phyloP scores from a whole-genome alignment of 345 rosid genomes.

The Cochlearia excelsa region DNA sequence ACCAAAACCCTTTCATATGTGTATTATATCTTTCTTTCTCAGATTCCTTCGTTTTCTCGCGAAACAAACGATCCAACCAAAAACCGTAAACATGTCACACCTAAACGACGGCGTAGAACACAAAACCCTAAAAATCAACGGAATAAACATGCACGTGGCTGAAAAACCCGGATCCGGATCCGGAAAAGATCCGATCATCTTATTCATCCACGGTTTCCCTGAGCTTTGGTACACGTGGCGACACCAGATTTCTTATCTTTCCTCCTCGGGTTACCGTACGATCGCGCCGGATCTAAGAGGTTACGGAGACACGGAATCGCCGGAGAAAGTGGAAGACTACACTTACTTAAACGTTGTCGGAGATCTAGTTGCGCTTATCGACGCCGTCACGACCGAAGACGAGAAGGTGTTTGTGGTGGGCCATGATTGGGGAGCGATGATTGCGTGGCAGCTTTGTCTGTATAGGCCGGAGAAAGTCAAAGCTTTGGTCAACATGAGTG shows the following conservation, averaged over 20 bases:
- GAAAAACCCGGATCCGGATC: constrained; percentile 48
- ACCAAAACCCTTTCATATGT: no score
- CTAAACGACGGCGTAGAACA: constrained; percentile 57
- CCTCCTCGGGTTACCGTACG: constrained; percentile 65
- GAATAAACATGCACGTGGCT: constrained; percentile 72
- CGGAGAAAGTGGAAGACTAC: constrained; percentile 44
- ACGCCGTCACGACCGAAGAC: constrained; percentile 39
- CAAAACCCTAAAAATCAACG: constrained; percentile 52
- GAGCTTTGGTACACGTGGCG: constrained; percentile 88
- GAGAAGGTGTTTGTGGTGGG: constrained; percentile 59
- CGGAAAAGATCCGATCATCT: constrained; percentile 42
- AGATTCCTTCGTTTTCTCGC: constrained; percentile 16
- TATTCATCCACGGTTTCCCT: constrained; percentile 82
- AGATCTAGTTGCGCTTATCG: constrained; percentile 49
- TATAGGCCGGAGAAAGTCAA: constrained; percentile 63
- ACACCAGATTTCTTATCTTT: constrained; percentile 64
- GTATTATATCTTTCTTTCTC: background rate
- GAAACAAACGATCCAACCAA: constrained; percentile 1
- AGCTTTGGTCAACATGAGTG: constrained; percentile 60
- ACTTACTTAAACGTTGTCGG: constrained; percentile 54
- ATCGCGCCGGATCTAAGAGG: constrained; percentile 90
- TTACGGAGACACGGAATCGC: constrained; percentile 70
- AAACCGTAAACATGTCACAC: constrained; percentile 13
- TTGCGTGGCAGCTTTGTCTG: constrained; percentile 58
- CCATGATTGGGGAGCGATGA: constrained; percentile 71